Evolutionary conservation across 1,284 basidiomycete species (phyloP).

Genomic region (Cutaneotrichosporon sp.): DNA sequence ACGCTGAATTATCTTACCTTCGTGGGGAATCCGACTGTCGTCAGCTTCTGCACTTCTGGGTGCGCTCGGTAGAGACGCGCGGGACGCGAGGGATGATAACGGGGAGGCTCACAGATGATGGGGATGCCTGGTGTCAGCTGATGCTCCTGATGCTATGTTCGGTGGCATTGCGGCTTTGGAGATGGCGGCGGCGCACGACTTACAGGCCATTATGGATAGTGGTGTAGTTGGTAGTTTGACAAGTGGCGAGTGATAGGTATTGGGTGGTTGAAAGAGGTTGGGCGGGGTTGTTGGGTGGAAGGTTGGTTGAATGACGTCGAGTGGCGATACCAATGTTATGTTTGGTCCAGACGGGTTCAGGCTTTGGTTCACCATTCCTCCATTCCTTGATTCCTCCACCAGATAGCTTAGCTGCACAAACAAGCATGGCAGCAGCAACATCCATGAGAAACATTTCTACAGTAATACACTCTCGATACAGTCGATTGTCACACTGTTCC

Average conservation of each 20-base stretch:
- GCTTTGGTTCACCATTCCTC: background rate
- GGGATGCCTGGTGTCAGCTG: conserved; percentile 34
- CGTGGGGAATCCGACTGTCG: conserved; percentile 43
- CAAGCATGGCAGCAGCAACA: conserved; percentile 6
- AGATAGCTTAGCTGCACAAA: too few relatives aligned
- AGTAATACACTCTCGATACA: conserved; percentile 11
- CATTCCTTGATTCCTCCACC: background rate
- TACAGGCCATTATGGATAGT: conserved; percentile 14
- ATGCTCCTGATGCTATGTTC: background rate
- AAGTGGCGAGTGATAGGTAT: background rate
- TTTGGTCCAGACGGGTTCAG: background rate
- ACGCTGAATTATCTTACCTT: conserved; percentile 29
- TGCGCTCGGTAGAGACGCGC: too few relatives aligned
- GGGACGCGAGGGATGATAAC: too few relatives aligned
- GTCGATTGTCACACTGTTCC: conserved; percentile 3
- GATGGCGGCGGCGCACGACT: background rate
- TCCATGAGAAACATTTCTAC: conserved; percentile 10
- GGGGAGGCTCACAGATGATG: conserved; percentile 39
- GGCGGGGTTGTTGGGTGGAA: background rate
- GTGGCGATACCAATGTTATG: background rate
- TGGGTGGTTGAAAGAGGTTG: background rate
- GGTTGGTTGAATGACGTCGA: conserved; percentile 1
- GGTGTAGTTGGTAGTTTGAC: background rate
- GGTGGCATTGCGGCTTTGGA: background rate
- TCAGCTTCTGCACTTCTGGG: background rate